Base-by-base conservation (phyloP, 2,329 filamentous ascomycete species). In the Cladophialophora psammophila region DNA sequence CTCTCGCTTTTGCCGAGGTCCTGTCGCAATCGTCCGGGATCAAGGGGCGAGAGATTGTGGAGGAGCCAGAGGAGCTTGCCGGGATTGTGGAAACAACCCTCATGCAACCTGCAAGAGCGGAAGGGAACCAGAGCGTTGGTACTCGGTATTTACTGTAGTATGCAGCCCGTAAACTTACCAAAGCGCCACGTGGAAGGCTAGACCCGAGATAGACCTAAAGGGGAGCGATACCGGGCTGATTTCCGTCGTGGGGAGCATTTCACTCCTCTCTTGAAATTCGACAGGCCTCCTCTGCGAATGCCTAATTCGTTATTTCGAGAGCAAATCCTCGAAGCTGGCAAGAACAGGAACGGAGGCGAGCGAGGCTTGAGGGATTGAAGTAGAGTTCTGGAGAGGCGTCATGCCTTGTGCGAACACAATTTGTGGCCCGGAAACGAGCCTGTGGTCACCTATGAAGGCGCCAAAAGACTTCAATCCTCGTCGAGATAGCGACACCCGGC, bases 101-200 rank as follows among this genome's bases (percentile, higher is more conserved):
- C 26, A 48, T 60, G 57, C 57, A 60, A 10, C 26, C 57, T 60
- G 57, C 57, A 50, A 18, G 57, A 48, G 20, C 40, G 38, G 57
- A 50, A 50, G 40, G 18, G 45, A 50, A 50, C 18, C 45, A 50
- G 45, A 50, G 45, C 20, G 2, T 5, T 50, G 45, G 18, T 2
- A 26, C 18, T 50, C 26, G 26, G 45, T 12, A 50, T 9, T 26
- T 26, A 5, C 35, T 38, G 35, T 38, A 13, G 36, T 18, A 15
- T 7, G 5, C 15, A 45, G n/a, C 40, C 18, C n/a, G 40, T 20
- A 18, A 45, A 45, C 40, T 45, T 9, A 18, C 5, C 26, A 7
- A 10, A 50, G 9, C 10, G 8, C 45, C 45, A 50, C 45, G 18
- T 50, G 45, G 18, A 50, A 9, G 45, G 45, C 45, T 26, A 13